Evolutionary conservation across 345 rosid species (phyloP).

Genomic region (Hevea brasiliensis): DNA sequence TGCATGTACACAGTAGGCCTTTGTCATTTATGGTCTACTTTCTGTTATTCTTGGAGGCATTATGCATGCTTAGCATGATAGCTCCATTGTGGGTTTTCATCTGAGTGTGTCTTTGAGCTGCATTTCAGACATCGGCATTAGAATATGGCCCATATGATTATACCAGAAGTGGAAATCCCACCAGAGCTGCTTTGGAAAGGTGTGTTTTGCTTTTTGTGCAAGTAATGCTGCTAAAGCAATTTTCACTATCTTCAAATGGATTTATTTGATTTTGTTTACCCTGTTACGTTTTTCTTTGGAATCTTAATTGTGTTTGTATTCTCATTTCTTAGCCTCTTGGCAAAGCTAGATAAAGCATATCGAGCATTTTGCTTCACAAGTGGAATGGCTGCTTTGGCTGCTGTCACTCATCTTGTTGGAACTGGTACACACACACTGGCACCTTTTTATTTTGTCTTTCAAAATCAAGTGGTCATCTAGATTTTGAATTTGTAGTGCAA

Average conservation of each 20-base stretch:
- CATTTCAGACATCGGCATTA: slow-evolving; percentile 68
- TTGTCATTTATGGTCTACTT: neutral
- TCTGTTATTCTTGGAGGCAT: neutral
- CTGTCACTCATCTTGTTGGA: slow-evolving; percentile 73
- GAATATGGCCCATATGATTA: slow-evolving; percentile 88
- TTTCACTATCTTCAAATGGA: slow-evolving; percentile 7
- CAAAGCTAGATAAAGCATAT: slow-evolving; percentile 93
- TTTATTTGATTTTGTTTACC: neutral
- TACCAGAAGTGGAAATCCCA: slow-evolving; percentile 97
- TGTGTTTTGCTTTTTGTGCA: slow-evolving; percentile 21
- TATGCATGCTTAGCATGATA: neutral
- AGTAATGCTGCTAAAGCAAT: neutral
- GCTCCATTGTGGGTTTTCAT: slow-evolving; percentile 1
- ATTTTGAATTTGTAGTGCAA: neutral
- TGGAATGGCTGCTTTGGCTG: slow-evolving; percentile 96
- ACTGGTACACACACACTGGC: slow-evolving; percentile 38
- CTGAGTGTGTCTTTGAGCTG: slow-evolving; percentile 4
- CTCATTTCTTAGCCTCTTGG: slow-evolving; percentile 58
- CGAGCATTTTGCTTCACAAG: slow-evolving; percentile 94
- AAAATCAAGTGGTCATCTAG: neutral
- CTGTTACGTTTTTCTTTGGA: slow-evolving; percentile 1
- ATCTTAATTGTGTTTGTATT: neutral
- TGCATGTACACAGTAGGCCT: neutral
- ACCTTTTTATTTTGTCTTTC: neutral
- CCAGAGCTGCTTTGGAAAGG: slow-evolving; percentile 86